These are phyloP conservation scores for Aquanectria penicillioides DNA, from an alignment of 2,329 filamentous ascomycete genomes.

Conservation along the genomic window DNA sequence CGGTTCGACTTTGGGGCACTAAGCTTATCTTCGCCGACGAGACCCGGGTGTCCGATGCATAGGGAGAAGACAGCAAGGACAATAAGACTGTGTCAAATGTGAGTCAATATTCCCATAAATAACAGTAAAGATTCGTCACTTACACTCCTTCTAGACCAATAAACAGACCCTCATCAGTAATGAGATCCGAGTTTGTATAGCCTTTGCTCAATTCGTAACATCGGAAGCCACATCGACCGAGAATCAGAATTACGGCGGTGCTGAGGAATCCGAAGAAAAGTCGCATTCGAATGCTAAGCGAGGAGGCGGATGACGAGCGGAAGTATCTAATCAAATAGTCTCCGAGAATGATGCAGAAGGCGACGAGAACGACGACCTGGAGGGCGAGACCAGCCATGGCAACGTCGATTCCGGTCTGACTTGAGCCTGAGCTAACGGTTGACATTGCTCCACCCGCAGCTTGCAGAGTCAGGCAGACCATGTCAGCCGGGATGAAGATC, in stretches of 20 bases:
- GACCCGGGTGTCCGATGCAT: constrained; percentile 51
- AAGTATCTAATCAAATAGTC: constrained; percentile 59
- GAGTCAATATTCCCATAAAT: background rate
- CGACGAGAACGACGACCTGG: constrained; percentile 64
- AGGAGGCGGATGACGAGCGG: constrained; percentile 29
- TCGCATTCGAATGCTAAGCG: constrained; percentile 38
- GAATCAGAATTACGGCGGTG: constrained; percentile 66
- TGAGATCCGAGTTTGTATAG: constrained; percentile 63
- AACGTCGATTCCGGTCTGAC: constrained; percentile 51
- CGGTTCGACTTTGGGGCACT: background rate
- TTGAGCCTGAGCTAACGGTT: constrained; percentile 55
- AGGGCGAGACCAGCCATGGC: constrained; percentile 64
- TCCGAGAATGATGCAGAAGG: constrained; percentile 59
- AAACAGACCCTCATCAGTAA: constrained; percentile 61
- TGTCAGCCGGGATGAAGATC: constrained; percentile 62
- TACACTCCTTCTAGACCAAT: constrained; percentile 64
- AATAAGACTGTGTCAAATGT: constrained; percentile 42
- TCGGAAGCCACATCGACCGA: constrained; percentile 70
- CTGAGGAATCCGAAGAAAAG: constrained; percentile 63
- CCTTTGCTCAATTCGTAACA: constrained; percentile 73
- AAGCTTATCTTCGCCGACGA: constrained; percentile 34
- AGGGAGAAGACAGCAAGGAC: constrained; percentile 48
- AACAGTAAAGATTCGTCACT: constrained; percentile 24
- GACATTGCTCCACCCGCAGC: constrained; percentile 65
- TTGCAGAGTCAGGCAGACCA: constrained; percentile 65